Evolutionary conservation across 208 protist species (phyloP).

Genomic region (Acanthamoeba quina): DNA sequence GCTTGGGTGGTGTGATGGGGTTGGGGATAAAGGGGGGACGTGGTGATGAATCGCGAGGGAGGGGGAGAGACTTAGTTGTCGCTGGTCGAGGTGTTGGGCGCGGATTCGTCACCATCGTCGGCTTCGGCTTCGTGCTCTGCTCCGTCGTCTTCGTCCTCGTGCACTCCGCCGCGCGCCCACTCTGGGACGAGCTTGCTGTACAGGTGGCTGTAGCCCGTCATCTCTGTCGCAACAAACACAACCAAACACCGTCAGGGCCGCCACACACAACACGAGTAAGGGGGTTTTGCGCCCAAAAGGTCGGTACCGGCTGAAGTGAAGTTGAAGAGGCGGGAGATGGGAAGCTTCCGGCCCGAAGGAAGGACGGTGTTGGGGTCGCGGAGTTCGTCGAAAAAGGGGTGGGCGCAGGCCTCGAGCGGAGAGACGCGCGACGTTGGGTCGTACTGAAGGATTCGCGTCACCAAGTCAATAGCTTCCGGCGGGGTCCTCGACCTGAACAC

Average conservation of each 20-base stretch:
- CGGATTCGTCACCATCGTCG: not conserved
- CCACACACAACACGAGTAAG: not conserved
- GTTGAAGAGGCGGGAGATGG: conserved; percentile 88
- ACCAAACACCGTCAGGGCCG: too few species aligned
- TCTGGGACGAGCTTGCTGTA: conserved; percentile 31
- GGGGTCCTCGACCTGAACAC: conserved; percentile 91
- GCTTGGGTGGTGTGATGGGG: too few species aligned
- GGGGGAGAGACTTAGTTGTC: not conserved
- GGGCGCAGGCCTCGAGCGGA: conserved; percentile 94
- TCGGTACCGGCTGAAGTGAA: conserved; percentile 83
- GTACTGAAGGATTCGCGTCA: conserved; percentile 96
- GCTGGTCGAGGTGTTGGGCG: not conserved
- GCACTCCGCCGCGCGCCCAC: conserved; percentile 13
- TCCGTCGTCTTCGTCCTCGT: conserved; percentile 3
- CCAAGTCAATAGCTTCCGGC: conserved; percentile 94
- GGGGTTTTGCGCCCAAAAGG: not conserved
- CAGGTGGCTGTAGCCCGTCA: conserved; percentile 26
- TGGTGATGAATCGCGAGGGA: not conserved
- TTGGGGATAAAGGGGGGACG: not conserved
- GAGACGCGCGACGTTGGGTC: conserved; percentile 92
- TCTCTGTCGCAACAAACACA: not conserved
- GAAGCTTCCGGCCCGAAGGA: conserved; percentile 84
- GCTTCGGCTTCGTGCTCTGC: not conserved
- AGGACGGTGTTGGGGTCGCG: conserved; percentile 85
- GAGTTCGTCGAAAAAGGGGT: conserved; percentile 99